A percentile compares a stretch with the other conserved stretches of the same genome.
Evolutionary conservation across 2,329 filamentous ascomycete species (phyloP).

Genomic region (Ceratocystis alfenasii): DNA sequence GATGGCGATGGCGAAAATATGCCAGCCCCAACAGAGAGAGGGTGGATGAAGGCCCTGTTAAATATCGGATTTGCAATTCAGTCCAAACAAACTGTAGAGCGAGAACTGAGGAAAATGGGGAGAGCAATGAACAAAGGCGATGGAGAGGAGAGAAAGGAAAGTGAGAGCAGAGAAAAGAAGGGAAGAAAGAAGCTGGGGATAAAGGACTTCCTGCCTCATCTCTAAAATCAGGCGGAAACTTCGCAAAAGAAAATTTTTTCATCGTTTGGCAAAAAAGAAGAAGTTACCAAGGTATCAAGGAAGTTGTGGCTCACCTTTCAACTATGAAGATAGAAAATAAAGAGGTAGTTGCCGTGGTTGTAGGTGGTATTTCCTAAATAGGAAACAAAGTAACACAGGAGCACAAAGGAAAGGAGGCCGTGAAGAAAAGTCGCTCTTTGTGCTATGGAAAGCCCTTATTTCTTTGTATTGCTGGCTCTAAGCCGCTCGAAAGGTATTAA

Average conservation of each 20-base stretch:
- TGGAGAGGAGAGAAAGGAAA: not conserved
- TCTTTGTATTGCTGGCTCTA: not conserved
- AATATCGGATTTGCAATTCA: not conserved
- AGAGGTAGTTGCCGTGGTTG: not conserved
- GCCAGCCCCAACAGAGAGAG: not conserved
- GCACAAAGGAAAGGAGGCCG: not conserved
- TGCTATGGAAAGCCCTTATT: not conserved
- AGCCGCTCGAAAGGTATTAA: not conserved
- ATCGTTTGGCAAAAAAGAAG: not conserved
- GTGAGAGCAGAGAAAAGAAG: too few species aligned
- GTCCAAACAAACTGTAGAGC: not conserved
- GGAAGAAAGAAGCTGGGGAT: not conserved
- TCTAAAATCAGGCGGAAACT: not conserved
- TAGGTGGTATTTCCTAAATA: not conserved
- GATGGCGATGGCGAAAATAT: not conserved
- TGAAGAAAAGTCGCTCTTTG: not conserved
- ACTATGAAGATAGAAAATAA: not conserved
- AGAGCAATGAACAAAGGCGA: not conserved
- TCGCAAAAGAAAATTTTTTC: not conserved
- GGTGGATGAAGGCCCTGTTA: not conserved
- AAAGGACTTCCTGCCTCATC: not conserved
- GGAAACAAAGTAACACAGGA: not conserved
- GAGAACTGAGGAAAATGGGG: not conserved
- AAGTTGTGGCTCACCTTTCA: constrained; percentile 8
- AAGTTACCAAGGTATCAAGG: not conserved